A percentile compares a stretch with the other conserved stretches of the same genome.
Evolutionary conservation across 1,284 basidiomycete genomes (phyloP).

Genomic region (Schizophyllum amplum): DNA sequence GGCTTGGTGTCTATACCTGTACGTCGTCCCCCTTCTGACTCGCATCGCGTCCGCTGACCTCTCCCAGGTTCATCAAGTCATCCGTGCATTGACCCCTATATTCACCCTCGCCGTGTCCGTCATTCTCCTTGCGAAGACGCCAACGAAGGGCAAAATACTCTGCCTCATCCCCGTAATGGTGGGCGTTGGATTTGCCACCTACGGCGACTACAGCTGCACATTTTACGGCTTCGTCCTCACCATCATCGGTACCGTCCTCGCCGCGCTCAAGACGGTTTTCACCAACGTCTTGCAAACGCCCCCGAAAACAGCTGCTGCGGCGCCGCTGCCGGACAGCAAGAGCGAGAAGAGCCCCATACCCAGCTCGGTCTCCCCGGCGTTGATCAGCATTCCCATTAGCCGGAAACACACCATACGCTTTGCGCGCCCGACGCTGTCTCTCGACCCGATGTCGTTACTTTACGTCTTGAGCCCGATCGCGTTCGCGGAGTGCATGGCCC

Average conservation of each 20-base stretch:
- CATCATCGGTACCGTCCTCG: slow-evolving; percentile 82
- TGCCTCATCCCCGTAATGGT: slow-evolving; percentile 83
- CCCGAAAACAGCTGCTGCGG: slow-evolving; percentile 12
- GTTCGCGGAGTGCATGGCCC: slow-evolving; percentile 75
- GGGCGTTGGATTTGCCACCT: slow-evolving; percentile 90
- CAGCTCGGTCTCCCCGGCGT: neutral
- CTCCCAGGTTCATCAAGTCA: slow-evolving; percentile 85
- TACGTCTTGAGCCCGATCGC: slow-evolving; percentile 82
- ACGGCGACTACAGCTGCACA: slow-evolving; percentile 87
- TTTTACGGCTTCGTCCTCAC: slow-evolving; percentile 77
- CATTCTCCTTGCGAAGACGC: slow-evolving; percentile 41
- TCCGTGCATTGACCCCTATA: slow-evolving; percentile 83
- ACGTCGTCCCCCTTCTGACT: slow-evolving; percentile 23
- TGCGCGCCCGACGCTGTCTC: slow-evolving; percentile 6
- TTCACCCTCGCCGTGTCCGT: slow-evolving; percentile 80
- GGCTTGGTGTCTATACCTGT: slow-evolving; percentile 88
- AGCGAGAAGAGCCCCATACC: neutral
- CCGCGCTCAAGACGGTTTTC: slow-evolving; percentile 85
- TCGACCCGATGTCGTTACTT: slow-evolving; percentile 76
- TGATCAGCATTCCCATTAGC: neutral
- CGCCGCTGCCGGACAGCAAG: neutral
- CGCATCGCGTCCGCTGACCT: slow-evolving; percentile 3
- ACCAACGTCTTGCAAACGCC: slow-evolving; percentile 73
- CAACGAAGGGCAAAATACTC: slow-evolving; percentile 53
- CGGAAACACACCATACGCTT: slow-evolving; percentile 2